These are phyloP conservation scores for Irpex lacteus DNA, from an alignment of 1,284 basidiomycete genomes.

Conservation along the genomic window DNA sequence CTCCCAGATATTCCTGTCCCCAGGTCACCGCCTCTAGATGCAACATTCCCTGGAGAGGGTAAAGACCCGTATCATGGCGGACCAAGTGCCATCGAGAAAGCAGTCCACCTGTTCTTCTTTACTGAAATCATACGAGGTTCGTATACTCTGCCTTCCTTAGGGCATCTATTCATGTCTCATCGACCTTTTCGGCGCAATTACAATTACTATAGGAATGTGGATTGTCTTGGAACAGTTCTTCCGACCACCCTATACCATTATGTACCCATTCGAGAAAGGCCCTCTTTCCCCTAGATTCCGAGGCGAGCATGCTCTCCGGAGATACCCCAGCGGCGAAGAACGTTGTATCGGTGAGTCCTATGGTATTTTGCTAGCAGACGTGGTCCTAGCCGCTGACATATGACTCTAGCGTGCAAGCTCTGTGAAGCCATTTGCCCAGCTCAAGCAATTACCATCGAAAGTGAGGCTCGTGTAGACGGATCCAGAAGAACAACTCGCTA, in stretches of 20 bases:
- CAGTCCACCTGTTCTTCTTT: slow-evolving; percentile 96
- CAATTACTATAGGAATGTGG: slow-evolving; percentile 81
- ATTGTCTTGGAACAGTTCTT: slow-evolving; percentile 98
- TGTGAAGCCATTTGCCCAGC: slow-evolving; percentile 99
- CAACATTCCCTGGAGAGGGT: slow-evolving; percentile 44
- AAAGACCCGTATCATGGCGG: slow-evolving; percentile 72
- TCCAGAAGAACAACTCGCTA: slow-evolving; percentile 98
- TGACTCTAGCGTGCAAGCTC: slow-evolving; percentile 87
- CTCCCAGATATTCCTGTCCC: slow-evolving; percentile 9
- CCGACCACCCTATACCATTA: slow-evolving; percentile 97
- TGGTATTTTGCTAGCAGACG: background rate
- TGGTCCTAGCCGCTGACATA: background rate
- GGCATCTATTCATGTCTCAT: background rate
- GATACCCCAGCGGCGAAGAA: slow-evolving; percentile 98
- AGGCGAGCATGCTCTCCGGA: slow-evolving; percentile 96
- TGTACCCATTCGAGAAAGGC: slow-evolving; percentile 98
- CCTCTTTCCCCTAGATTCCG: slow-evolving; percentile 97
- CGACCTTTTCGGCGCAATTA: background rate
- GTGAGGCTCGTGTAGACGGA: slow-evolving; percentile 93
- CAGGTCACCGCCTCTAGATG: slow-evolving; percentile 38
- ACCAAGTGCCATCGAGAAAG: slow-evolving; percentile 92
- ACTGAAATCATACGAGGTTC: slow-evolving; percentile 95
- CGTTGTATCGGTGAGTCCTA: slow-evolving; percentile 86
- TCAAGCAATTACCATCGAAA: slow-evolving; percentile 99
- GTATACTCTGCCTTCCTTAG: slow-evolving; percentile 17